phyloP scores from a whole-genome alignment of 2,329 filamentous ascomycete species.

The Aquanectria penicillioides region DNA sequence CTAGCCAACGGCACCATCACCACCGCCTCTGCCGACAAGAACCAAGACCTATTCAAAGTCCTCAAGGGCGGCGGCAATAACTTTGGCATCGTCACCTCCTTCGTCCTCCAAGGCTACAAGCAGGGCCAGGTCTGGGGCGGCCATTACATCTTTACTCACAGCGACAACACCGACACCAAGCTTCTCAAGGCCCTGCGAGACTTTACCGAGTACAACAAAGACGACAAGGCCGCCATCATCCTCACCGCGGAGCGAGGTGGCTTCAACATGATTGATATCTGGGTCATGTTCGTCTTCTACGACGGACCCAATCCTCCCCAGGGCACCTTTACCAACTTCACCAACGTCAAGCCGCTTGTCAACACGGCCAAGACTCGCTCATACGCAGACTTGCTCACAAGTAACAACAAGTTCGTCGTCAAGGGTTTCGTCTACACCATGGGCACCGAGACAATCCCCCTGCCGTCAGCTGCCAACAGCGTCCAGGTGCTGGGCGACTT shows the following conservation, averaged over 20 bases:
- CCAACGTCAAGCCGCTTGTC: slow-evolving; percentile 43
- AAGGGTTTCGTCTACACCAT: slow-evolving; percentile 43
- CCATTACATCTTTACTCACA: slow-evolving; percentile 50
- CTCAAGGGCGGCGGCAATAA: slow-evolving; percentile 68
- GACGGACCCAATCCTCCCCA: slow-evolving; percentile 64
- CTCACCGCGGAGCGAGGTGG: slow-evolving; percentile 57
- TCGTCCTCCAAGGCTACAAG: slow-evolving; percentile 54
- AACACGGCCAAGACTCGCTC: slow-evolving; percentile 60
- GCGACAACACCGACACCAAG: slow-evolving; percentile 40
- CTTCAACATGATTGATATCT: slow-evolving; percentile 56
- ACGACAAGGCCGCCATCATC: slow-evolving; percentile 70
- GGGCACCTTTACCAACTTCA: slow-evolving; percentile 66
- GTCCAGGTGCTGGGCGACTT: slow-evolving; percentile 41
- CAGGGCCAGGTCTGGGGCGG: slow-evolving; percentile 56
- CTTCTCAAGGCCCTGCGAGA: slow-evolving; percentile 61
- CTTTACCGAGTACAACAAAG: slow-evolving; percentile 66
- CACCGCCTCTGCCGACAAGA: slow-evolving; percentile 51
- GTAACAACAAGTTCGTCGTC: slow-evolving; percentile 38
- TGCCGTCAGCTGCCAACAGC: slow-evolving; percentile 42
- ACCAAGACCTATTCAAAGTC: slow-evolving; percentile 62
- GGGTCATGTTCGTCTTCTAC: slow-evolving; percentile 72
- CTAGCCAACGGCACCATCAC: slow-evolving; percentile 60
- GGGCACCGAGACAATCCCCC: slow-evolving; percentile 49
- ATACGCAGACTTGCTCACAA: slow-evolving; percentile 54
- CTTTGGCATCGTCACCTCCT: slow-evolving; percentile 61